Evolutionary conservation across 2,329 filamentous ascomycete genomes (phyloP).

Genomic region (Leptographium galeiforme): DNA sequence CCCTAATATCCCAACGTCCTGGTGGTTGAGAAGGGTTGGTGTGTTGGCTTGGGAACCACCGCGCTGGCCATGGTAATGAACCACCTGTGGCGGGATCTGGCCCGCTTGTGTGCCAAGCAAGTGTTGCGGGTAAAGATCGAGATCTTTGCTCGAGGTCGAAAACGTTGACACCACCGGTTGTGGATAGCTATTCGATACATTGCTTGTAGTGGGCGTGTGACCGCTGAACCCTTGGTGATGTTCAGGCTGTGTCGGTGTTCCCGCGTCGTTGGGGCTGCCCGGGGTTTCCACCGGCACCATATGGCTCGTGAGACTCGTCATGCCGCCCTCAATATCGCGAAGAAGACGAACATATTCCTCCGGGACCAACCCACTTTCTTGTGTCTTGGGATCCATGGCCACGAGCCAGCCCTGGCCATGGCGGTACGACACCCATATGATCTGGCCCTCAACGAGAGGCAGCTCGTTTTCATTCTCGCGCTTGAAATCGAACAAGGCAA

Average conservation of each 20-base stretch:
- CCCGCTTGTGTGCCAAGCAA: slow-evolving; percentile 48
- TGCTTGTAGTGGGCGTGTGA: slow-evolving; percentile 32
- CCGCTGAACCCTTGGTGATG: slow-evolving; percentile 28
- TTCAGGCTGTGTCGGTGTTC: slow-evolving; percentile 49
- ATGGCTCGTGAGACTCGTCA: slow-evolving; percentile 57
- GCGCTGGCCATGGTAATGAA: slow-evolving; percentile 54
- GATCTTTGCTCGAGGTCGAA: slow-evolving; percentile 56
- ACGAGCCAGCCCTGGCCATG: slow-evolving; percentile 97
- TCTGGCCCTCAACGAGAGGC: slow-evolving; percentile 82
- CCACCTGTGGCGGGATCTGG: slow-evolving; percentile 50
- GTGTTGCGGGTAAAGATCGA: slow-evolving; percentile 55
- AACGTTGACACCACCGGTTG: slow-evolving; percentile 56
- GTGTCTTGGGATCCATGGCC: slow-evolving; percentile 87
- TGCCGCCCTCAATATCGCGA: slow-evolving; percentile 83
- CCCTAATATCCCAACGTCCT: slow-evolving; percentile 31
- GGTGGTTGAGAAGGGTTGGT: slow-evolving; percentile 40
- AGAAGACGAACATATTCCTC: slow-evolving; percentile 92
- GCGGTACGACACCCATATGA: slow-evolving; percentile 90
- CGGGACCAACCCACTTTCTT: slow-evolving; percentile 85
- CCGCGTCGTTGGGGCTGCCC: slow-evolving; percentile 39
- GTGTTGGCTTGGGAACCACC: slow-evolving; percentile 56
- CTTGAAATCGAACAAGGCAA: slow-evolving; percentile 89
- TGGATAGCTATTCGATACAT: slow-evolving; percentile 47
- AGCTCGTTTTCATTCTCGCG: slow-evolving; percentile 95
- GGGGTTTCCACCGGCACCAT: slow-evolving; percentile 28